A percentile compares a stretch with the other conserved stretches of the same genome.
phyloP scores from a whole-genome alignment of 164 flowering plant genomes.

The Paratinospora sagittata region DNA sequence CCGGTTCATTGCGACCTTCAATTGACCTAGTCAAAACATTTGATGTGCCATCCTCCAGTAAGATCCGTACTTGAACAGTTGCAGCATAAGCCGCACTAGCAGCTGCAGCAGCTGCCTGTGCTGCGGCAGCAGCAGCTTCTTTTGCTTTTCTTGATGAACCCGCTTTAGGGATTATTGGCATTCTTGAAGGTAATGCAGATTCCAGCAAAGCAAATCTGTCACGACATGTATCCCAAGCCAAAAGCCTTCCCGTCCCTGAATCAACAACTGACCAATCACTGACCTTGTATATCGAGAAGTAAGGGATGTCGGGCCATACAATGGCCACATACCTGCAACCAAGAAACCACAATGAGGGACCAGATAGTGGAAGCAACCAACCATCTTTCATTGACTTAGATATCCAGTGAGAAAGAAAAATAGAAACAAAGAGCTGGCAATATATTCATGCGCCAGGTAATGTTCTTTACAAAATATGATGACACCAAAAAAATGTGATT shows the following conservation, averaged over 20 bases:
- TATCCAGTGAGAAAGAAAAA: not conserved
- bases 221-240: slow-evolving; percentile 97
- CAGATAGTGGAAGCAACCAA: slow-evolving; percentile 5
- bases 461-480: not conserved
- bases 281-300: slow-evolving; percentile 87
- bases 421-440: not conserved
- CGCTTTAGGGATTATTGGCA: slow-evolving; percentile 80
- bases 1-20: slow-evolving; percentile 87
- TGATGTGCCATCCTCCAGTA: slow-evolving; percentile 96
- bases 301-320: slow-evolving; percentile 98
- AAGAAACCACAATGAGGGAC: slow-evolving; percentile 10
- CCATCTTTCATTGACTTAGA: not conserved
- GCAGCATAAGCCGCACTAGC: slow-evolving; percentile 72
- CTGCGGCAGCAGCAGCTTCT: slow-evolving; percentile 98
- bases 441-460: not conserved
- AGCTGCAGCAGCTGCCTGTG: slow-evolving; percentile 94
- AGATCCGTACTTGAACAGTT: slow-evolving; percentile 86
- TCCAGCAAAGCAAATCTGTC: slow-evolving; percentile 94
- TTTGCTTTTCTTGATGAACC: slow-evolving; percentile 90
- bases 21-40: slow-evolving; percentile 81
- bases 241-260: slow-evolving; percentile 93
- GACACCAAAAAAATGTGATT: not conserved
- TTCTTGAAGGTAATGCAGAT: slow-evolving; percentile 70
- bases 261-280: slow-evolving; percentile 97
- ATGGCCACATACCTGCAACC: slow-evolving; percentile 78